Evolutionary conservation across 2,329 filamentous ascomycete genomes (phyloP).

Genomic region (Paracoccidioides lutzii): DNA sequence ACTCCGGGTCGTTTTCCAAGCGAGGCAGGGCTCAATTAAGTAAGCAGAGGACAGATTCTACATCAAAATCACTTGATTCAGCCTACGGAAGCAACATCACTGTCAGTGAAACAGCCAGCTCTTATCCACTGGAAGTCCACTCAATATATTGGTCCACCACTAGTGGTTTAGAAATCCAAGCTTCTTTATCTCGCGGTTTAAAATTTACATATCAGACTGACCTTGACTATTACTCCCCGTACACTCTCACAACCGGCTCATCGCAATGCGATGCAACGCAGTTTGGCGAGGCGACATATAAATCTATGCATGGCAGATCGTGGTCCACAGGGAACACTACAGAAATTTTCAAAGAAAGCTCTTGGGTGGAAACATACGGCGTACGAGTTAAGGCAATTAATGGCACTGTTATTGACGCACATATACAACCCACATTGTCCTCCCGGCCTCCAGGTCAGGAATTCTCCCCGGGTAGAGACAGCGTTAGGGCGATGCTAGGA

Average conservation of each 20-base stretch:
- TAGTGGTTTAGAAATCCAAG: slow-evolving; percentile 31
- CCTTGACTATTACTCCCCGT: slow-evolving; percentile 42
- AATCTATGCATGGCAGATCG: slow-evolving; percentile 13
- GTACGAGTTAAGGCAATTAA: slow-evolving; percentile 17
- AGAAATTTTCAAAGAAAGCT: slow-evolving; percentile 16
- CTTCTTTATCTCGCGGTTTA: slow-evolving; percentile 38
- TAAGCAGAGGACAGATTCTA: slow-evolving; percentile 40
- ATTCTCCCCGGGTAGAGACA: slow-evolving; percentile 10
- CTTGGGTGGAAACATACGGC: slow-evolving; percentile 13
- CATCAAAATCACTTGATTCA: slow-evolving; percentile 12
- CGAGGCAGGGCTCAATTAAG: slow-evolving; percentile 43
- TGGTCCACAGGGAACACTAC: slow-evolving; percentile 19
- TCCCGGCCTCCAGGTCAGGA: slow-evolving; percentile 3
- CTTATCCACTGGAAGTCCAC: neutral
- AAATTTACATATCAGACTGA: slow-evolving; percentile 28
- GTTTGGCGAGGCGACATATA: slow-evolving; percentile 19
- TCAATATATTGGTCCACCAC: slow-evolving; percentile 3
- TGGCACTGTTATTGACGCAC: slow-evolving; percentile 15
- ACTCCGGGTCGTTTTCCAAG: slow-evolving; percentile 42
- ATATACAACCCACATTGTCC: neutral
- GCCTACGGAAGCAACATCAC: slow-evolving; percentile 18
- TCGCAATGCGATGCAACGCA: slow-evolving; percentile 18
- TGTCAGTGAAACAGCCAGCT: neutral
- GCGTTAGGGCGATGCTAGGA: slow-evolving; percentile 23
- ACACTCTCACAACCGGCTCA: slow-evolving; percentile 37